Base-by-base conservation (phyloP, 2,329 filamentous ascomycete species). In the Pyricularia sp. region DNA sequence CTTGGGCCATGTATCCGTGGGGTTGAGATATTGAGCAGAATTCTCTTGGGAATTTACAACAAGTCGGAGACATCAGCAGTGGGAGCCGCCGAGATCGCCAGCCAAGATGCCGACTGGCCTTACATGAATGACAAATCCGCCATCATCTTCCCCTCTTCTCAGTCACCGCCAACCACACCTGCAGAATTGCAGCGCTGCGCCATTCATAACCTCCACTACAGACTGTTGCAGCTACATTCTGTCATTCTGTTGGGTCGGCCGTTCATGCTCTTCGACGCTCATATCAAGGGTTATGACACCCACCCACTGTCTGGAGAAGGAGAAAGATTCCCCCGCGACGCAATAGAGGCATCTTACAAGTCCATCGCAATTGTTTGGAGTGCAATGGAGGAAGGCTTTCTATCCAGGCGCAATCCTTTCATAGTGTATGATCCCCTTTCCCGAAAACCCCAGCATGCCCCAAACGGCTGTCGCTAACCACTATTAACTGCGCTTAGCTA, bases 221-320 rank as follows among this genome's bases (percentile, higher is more conserved):
- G 89, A 70, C 78, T 90, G 28, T 79, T 90, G 50, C 86, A 89
- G 69, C 85, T 83, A 69, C 87, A 90, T 73, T 86, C 86, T 0
- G 83, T 89, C 61, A 83, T 90, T 30, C 79, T 91, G 0, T 81
- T 91, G 1, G 88, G 86, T 1, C 81, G 88, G 31, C 88, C 89
- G 0, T 90, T 90, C 74, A 88, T 90, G 69, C 77, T 90, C 17
- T 85, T 84, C 69, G 80, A 88, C 14, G 79, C 88, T 59, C 86
- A 80, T 69, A 77, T 79, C 73, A 67, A 67, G 65, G 65, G 65
- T 7, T 73, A 76, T 2, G 75, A 77, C 50, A 74, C 76, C 70
- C 74, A 79, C 69, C 72, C 75, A 65, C 68, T 74, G 68, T 72
- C 78, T 69, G 69, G 74, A 67, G 65, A 31, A 9, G 65, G 65